Conservation (phyloP, 768 basidiomycete species). For the Russula sp. region DNA sequence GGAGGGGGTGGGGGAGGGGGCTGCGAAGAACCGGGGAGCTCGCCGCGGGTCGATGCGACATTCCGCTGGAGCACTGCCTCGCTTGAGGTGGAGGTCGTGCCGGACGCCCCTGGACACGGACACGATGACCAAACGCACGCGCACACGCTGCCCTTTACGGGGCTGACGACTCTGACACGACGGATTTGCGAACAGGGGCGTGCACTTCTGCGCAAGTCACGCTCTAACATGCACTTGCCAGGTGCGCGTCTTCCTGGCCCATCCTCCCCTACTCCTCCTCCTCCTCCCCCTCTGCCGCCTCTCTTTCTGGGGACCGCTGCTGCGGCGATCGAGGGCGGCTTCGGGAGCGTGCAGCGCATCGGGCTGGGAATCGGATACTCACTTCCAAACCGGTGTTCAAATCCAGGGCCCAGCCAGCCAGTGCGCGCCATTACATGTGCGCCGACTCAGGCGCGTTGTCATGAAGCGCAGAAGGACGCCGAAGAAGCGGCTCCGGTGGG, state of each 20-base stretch:
- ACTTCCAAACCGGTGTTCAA: slow-evolving; percentile 9
- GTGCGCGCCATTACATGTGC: not conserved
- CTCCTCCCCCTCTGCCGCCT: not conserved
- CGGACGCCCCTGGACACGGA: not conserved
- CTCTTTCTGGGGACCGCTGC: not conserved
- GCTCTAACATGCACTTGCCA: slow-evolving; percentile 10
- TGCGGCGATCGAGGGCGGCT: not conserved
- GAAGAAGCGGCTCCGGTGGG: slow-evolving; percentile 8
- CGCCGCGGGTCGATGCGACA: slow-evolving; percentile 14
- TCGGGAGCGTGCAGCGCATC: slow-evolving; percentile 21
- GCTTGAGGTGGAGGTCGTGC: not conserved
- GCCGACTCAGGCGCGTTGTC: not conserved
- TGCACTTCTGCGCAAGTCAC: slow-evolving; percentile 20
- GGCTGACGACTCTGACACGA: slow-evolving; percentile 5
- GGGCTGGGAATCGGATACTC: slow-evolving; percentile 24
- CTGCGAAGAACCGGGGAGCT: slow-evolving; percentile 4
- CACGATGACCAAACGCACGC: not conserved
- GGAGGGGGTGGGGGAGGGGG: not conserved
- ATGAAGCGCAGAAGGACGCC: not conserved
- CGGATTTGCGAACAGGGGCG: slow-evolving; percentile 18
- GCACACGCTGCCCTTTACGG: not conserved
- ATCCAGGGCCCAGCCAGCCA: not conserved
- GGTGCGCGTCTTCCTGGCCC: not conserved
- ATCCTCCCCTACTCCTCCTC: not conserved
- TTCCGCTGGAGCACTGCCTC: slow-evolving; percentile 24